Percentiles rank a stretch among this genome's conserved stretches.
These are phyloP conservation scores for Pezicula radicicola DNA, from an alignment of 2,329 filamentous ascomycete genomes.

Conservation along the genomic window DNA sequence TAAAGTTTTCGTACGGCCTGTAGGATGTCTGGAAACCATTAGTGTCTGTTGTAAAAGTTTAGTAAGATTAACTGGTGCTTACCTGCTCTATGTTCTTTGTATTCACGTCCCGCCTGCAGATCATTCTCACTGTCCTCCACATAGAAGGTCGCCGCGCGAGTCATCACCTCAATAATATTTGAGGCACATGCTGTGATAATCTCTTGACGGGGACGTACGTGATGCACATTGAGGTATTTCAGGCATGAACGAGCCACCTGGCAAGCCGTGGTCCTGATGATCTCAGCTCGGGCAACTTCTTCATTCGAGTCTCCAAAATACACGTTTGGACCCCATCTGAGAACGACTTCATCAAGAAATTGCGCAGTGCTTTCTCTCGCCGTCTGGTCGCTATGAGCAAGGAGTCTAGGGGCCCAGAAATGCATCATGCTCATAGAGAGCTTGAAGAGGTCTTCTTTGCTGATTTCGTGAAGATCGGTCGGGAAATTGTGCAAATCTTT, in stretches of 20 bases:
- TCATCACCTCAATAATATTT: conserved; percentile 12
- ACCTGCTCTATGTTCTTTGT: conserved; percentile 14
- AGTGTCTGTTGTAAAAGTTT: neutral
- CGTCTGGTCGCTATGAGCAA: conserved; percentile 44
- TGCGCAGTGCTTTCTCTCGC: conserved; percentile 40
- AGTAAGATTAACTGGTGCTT: conserved; percentile 7
- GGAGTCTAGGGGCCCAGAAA: conserved; percentile 47
- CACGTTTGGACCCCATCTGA: conserved; percentile 11
- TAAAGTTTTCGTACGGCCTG: conserved; percentile 23
- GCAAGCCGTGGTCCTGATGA: conserved; percentile 13
- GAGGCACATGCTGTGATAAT: conserved; percentile 24
- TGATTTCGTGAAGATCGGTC: conserved; percentile 27
- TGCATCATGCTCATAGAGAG: conserved; percentile 36
- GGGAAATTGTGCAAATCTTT: conserved; percentile 18
- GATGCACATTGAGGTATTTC: conserved; percentile 24
- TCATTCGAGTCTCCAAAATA: conserved; percentile 9
- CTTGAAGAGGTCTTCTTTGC: conserved; percentile 31
- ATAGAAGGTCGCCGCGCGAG: conserved; percentile 19
- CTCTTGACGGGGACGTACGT: conserved; percentile 21
- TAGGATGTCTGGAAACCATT: conserved; percentile 22
- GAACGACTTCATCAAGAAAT: conserved; percentile 19
- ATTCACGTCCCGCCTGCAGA: conserved; percentile 5
- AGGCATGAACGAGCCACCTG: conserved; percentile 25
- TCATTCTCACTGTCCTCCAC: conserved; percentile 15
- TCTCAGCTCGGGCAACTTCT: conserved; percentile 9